Evolutionary conservation across 352 stramenopile species (phyloP).

Genomic region (Phytophthora chlamydospora): DNA sequence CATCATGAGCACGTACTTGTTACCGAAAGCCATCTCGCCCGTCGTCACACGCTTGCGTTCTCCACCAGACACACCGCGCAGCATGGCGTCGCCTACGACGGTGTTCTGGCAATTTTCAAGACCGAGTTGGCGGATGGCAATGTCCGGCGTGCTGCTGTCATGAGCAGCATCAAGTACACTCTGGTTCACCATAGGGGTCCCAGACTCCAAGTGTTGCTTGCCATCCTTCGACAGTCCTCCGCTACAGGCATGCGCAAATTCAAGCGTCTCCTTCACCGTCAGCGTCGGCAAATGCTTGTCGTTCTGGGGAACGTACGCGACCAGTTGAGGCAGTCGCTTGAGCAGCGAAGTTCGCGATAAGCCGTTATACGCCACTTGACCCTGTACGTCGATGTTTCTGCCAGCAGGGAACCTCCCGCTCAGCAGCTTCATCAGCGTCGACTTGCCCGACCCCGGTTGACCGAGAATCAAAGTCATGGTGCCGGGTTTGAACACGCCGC

Average conservation of each 20-base stretch:
- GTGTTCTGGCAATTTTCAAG: slow-evolving; percentile 46
- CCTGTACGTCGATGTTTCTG: slow-evolving; percentile 1
- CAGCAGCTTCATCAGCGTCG: slow-evolving; percentile 20
- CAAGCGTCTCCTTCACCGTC: slow-evolving; percentile 50
- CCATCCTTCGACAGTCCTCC: slow-evolving; percentile 11
- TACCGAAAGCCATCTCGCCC: slow-evolving; percentile 81
- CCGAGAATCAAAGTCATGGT: slow-evolving; percentile 24
- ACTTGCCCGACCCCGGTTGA: slow-evolving; percentile 25
- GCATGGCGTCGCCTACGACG: slow-evolving; percentile 54
- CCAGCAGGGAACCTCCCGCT: slow-evolving; percentile 4
- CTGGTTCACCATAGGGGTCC: slow-evolving; percentile 16
- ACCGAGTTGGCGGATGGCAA: slow-evolving; percentile 22
- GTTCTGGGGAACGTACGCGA: slow-evolving; percentile 42
- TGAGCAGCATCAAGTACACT: slow-evolving; percentile 8
- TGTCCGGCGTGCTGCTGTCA: too few relatives aligned
- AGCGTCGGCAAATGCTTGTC: slow-evolving; percentile 53
- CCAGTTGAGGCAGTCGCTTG: slow-evolving; percentile 37
- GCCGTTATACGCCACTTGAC: slow-evolving; percentile 17
- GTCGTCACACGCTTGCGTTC: slow-evolving; percentile 73
- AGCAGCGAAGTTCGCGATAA: background rate
- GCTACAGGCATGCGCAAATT: slow-evolving; percentile 38
- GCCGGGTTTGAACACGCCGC: slow-evolving; percentile 27
- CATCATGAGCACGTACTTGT: slow-evolving; percentile 68
- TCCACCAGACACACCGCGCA: slow-evolving; percentile 62
- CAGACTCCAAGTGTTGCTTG: slow-evolving; percentile 4